Base-by-base conservation (phyloP, 2,329 filamentous ascomycete species). In the Diplocarpon mali region DNA sequence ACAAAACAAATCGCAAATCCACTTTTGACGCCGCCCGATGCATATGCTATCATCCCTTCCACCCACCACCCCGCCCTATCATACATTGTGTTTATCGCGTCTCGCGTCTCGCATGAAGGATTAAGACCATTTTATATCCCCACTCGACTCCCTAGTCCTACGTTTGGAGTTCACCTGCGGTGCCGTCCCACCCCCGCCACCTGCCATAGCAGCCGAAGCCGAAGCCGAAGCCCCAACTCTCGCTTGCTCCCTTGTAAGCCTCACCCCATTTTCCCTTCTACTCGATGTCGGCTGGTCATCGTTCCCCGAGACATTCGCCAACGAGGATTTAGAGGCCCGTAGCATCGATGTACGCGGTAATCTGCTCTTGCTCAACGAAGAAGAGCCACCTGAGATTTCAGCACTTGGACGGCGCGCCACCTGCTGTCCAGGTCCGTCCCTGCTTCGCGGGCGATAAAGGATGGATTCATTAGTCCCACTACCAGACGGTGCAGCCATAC, bases 401-500 rank as follows among this genome's bases (percentile, higher is more conserved):
- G 50, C 53, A 37, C 59, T 62, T 7, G 54, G 48, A 39, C 53
- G 54, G 35, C 59, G 46, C 34, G 48, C 38, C 13, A 56, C 46
- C 27, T 52, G 46, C 3, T 50, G 48, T 30, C 45, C 46, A 8
- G 40, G 41, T n/a, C 50, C 54, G 28, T 61, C 58, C 46, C 56
- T 51, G 37, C 57, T 60, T 40, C 48, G 47, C 13, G 60, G 58
- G 14, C 58, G 51, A 46, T 59, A 60, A 1, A 57, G 44, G 2
- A 59, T 51, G 5, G 55, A 51, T 16, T 58, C 56, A 16, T 69
- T 68, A 38, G 64, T 67, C 50, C 65, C 70, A 40, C 65, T 67
- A 50, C 65, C 70, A 39, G 71, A 74, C 0, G 74, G 73, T 2
- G 73, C 34, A 32, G 31, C 31, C 27, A 40, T 38, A 12, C 59